Conservation (phyloP, 2,329 filamentous ascomycete genomes). For the Gnomoniopsis smithogilvyi region DNA sequence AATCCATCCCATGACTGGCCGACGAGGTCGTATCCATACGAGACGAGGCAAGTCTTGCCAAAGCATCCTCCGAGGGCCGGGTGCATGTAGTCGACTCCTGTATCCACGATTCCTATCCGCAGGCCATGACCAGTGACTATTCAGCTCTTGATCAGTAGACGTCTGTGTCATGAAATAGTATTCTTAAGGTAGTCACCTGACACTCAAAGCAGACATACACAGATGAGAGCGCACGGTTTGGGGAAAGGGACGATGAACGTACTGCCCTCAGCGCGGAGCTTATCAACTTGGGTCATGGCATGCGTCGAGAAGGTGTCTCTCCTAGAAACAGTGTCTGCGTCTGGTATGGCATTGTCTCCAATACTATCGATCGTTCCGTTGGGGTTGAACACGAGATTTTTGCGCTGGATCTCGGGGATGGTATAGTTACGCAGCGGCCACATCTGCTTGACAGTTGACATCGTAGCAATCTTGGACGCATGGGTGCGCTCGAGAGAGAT, state of each 20-base stretch:
- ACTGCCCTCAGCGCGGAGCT: constrained; percentile 37
- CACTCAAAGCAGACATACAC: neutral
- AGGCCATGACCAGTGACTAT: constrained; percentile 40
- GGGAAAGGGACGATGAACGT: neutral
- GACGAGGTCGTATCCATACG: constrained; percentile 44
- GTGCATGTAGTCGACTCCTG: constrained; percentile 45
- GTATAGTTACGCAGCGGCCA: constrained; percentile 27
- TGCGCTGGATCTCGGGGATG: constrained; percentile 1
- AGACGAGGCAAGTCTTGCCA: constrained; percentile 44
- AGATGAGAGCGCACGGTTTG: neutral
- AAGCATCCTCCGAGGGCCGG: constrained; percentile 52
- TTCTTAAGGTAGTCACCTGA: neutral
- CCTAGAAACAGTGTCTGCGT: neutral
- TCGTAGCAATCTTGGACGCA: constrained; percentile 21
- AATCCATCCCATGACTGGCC: constrained; percentile 31
- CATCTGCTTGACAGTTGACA: constrained; percentile 25
- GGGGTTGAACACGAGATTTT: neutral
- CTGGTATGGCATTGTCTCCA: neutral
- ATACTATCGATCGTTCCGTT: neutral
- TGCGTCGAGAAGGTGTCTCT: constrained; percentile 23
- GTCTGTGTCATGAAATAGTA: neutral
- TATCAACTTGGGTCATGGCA: constrained; percentile 34
- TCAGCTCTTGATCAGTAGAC: neutral
- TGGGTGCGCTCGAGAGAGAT: constrained; percentile 7
- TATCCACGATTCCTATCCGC: constrained; percentile 39